phyloP scores from a whole-genome alignment of 2,329 filamentous ascomycete genomes.

The Colletotrichum cordylinicola region DNA sequence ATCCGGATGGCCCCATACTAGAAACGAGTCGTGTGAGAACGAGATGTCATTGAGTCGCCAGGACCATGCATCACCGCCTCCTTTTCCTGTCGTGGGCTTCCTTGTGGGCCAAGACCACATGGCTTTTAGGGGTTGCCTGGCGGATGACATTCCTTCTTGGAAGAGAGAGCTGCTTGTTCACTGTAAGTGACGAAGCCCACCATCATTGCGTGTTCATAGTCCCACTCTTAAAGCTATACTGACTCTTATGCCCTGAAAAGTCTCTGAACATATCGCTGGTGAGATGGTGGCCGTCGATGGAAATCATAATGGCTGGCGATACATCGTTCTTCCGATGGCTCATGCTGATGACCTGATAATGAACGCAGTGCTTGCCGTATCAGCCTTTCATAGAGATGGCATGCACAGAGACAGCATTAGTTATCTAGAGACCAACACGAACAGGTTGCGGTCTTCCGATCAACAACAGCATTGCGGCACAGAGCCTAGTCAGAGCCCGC shows the following conservation, averaged over 20 bases:
- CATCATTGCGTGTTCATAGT: neutral
- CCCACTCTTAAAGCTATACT: accelerated
- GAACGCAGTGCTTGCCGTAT: neutral
- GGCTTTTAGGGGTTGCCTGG: neutral
- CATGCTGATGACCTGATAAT: neutral
- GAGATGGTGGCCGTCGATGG: neutral
- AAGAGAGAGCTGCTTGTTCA: neutral
- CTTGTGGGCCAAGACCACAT: neutral
- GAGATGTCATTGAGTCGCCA: neutral
- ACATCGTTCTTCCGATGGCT: neutral
- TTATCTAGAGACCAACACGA: neutral
- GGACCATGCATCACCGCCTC: accelerated
- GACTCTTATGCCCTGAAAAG: neutral
- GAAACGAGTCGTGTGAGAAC: neutral
- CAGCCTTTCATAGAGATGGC: neutral
- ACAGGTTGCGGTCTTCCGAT: neutral
- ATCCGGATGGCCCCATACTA: accelerated
- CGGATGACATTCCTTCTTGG: neutral
- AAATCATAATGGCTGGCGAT: neutral
- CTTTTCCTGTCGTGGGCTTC: neutral
- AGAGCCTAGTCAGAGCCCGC: neutral
- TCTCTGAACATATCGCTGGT: neutral
- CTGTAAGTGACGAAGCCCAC: neutral
- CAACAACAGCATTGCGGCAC: neutral
- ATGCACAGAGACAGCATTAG: neutral